Percentiles rank a stretch among this genome's conserved stretches.
Conservation (phyloP, 352 stramenopile species). For the Aphanomyces cochlioides region DNA sequence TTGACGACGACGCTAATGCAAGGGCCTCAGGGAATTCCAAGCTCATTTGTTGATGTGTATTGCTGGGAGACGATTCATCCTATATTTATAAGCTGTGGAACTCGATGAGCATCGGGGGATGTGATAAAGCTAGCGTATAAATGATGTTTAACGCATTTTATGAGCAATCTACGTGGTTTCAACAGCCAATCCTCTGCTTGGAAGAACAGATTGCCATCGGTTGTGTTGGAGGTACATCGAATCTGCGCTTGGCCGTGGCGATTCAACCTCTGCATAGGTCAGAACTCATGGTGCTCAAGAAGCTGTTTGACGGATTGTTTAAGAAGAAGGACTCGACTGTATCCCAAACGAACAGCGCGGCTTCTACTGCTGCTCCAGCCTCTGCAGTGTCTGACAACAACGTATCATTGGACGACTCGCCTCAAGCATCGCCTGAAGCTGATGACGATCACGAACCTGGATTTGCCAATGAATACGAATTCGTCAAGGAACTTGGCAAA, state of each 20-base stretch:
- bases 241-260: background rate
- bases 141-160: no score
- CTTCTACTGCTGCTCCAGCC: background rate
- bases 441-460: constrained; percentile 15
- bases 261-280: background rate
- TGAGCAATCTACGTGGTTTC: no score
- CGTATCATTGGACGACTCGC: background rate
- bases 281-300: constrained; percentile 4
- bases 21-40: no score
- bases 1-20: no score
- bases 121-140: no score
- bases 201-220: no score
- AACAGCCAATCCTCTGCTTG: no score
- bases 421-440: background rate
- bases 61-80: no score
- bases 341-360: background rate
- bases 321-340: constrained; percentile 24
- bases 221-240: background rate
- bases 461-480: constrained; percentile 55
- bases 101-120: no score
- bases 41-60: no score
- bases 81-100: no score
- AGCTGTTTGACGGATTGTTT: constrained; percentile 24
- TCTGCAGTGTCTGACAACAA: background rate
- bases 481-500: constrained; percentile 73